Conservation (phyloP, 2,329 filamentous ascomycete genomes). For the Colletotrichum euphorbiae region DNA sequence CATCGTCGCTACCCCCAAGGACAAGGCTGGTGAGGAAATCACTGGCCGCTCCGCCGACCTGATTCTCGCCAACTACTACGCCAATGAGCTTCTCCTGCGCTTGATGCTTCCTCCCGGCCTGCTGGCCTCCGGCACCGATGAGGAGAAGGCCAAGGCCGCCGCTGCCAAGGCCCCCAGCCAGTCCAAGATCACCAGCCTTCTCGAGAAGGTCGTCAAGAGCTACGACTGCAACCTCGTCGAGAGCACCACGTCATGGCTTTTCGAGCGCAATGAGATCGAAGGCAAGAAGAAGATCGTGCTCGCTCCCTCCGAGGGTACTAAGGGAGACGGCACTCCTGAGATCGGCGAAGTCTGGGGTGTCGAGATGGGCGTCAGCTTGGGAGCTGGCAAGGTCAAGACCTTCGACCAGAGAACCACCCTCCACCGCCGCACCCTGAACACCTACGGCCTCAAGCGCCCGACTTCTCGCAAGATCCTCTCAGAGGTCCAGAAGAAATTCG, state of each 20-base stretch:
- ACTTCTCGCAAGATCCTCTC: conserved; percentile 93
- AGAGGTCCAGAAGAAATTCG: conserved; percentile 97
- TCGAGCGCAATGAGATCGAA: conserved; percentile 98
- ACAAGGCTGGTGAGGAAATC: conserved; percentile 72
- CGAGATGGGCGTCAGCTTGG: conserved; percentile 91
- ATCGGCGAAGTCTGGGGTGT: conserved; percentile 97
- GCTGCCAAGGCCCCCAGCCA: conserved; percentile 86
- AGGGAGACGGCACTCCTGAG: conserved; percentile 90
- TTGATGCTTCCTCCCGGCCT: conserved; percentile 93
- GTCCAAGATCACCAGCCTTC: conserved; percentile 83
- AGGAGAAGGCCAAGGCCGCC: conserved; percentile 94
- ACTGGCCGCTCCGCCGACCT: conserved; percentile 87
- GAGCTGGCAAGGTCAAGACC: conserved; percentile 94
- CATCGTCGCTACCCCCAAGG: conserved; percentile 75
- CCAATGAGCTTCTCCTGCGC: conserved; percentile 92
- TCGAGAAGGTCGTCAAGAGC: conserved; percentile 91
- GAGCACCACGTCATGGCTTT: conserved; percentile 97
- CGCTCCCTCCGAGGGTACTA: conserved; percentile 84
- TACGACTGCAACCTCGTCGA: conserved; percentile 95
- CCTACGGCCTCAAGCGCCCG: conserved; percentile 92
- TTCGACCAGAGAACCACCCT: conserved; percentile 89
- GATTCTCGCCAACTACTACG: conserved; percentile 90
- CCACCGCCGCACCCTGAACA: conserved; percentile 91
- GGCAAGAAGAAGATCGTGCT: conserved; percentile 98
- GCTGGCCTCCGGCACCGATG: conserved; percentile 83